Base-by-base conservation (phyloP, 2,329 filamentous ascomycete species). In the Penicillium sp. region DNA sequence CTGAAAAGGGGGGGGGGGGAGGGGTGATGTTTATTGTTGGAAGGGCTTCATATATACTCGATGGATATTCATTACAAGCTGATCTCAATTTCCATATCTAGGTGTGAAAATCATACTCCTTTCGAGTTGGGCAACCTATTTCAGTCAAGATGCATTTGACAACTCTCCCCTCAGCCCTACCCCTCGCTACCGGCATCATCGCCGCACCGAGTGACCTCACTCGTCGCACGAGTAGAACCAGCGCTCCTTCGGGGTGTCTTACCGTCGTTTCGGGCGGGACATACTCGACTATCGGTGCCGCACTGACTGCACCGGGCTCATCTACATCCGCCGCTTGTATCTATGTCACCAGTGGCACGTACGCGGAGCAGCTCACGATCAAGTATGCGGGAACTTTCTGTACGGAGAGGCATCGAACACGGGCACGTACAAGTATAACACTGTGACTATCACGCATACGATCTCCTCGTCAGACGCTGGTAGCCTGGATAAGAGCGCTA, bases 341-440 rank as follows among this genome's bases (percentile, higher is more conserved):
- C 47, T 78, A 72, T 49, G 62, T 78, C 26, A 68, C 69, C 13
- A 63, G 68, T 17, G 75, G 75, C 15, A 76, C 73, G 0, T 78
- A 77, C 49, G 54, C 65, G 1, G 75, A 77, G 51, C 72, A 76
- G 58, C 59, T 76, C 5, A 70, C 64, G 17, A 70, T 77, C 56
- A 56, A 65, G 28, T 76, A 75, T 56, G 56, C 53, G 0, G 75
- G 75, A 1, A 53, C 59, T 1, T 59, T 0, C 28, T 77, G 1
- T 77, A 77, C 30, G 75, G 75, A 0, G 67, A 74, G 54, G 77
- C 75, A 0, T 65, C 64, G 1, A 61, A 77, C 57, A 73, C 68
- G 0, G 60, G 60, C 2, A 63, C 63, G 1, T 77, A 76, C 57
- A 70, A 73, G 56, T 22, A 70, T 2, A 78, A 78, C 22, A 71